A percentile compares a stretch with the other conserved stretches of the same genome.
Evolutionary conservation across 306 rosid genomes (phyloP).

Genomic region (peach (Prunus persica)): DNA sequence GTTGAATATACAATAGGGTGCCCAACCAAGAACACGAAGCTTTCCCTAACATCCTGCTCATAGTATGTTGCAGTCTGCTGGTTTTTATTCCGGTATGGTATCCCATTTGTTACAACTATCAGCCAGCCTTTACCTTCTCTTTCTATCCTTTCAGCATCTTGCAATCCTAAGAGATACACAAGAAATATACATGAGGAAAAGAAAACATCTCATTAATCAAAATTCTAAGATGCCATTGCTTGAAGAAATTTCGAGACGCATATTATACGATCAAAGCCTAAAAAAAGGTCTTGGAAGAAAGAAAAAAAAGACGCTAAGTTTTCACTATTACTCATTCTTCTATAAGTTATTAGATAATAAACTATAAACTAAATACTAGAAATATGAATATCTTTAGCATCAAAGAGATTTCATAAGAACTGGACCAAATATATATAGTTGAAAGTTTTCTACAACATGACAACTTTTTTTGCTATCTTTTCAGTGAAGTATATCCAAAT

Average conservation of each 20-base stretch:
- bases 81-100: slow-evolving; percentile 84
- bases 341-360: background rate
- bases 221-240: no score
- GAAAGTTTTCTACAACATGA: background rate
- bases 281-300: no score
- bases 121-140: slow-evolving; percentile 90
- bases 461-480: background rate
- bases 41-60: slow-evolving; percentile 91
- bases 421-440: background rate
- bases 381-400: background rate
- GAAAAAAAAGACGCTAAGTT: background rate
- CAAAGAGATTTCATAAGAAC: background rate
- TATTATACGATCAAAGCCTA: no score
- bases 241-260: no score
- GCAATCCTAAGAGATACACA: no score
- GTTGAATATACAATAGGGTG: slow-evolving; percentile 93
- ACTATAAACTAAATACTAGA: background rate
- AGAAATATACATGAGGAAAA: no score
- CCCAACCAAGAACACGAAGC: no score
- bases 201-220: no score
- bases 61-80: slow-evolving; percentile 85
- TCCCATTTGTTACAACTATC: slow-evolving; percentile 97
- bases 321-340: background rate
- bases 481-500: background rate
- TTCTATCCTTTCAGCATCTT: background rate